Evolutionary conservation across 257 asterid species (phyloP).

Genomic region (Vinca minor): DNA sequence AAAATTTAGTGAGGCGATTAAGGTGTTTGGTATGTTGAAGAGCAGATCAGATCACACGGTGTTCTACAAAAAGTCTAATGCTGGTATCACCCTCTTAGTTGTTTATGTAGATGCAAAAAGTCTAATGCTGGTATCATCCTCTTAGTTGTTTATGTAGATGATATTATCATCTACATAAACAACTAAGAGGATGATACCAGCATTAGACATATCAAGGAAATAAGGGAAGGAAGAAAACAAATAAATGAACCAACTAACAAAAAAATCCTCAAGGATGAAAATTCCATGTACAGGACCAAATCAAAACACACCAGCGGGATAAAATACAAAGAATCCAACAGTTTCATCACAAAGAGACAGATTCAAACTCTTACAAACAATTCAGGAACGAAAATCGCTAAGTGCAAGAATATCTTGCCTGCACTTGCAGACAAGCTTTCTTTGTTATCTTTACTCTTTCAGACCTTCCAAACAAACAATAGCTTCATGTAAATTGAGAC

Average conservation of each 20-base stretch:
- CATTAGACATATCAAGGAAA: no score
- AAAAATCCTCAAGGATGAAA: not conserved
- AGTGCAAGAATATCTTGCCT: not conserved
- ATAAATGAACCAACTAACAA: not conserved
- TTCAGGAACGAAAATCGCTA: not conserved
- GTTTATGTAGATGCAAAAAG: no score
- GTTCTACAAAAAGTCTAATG: no score
- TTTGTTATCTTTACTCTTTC: not conserved
- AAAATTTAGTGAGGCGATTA: no score
- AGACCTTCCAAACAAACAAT: not conserved
- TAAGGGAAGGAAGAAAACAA: not conserved
- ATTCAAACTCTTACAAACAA: conserved; percentile 1
- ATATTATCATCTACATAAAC: no score
- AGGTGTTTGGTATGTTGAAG: no score
- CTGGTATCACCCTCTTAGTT: no score
- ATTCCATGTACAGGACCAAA: not conserved
- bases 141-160: no score
- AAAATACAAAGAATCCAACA: not conserved
- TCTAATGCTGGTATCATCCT: no score
- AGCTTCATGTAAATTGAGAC: not conserved
- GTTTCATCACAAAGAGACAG: not conserved
- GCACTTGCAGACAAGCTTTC: not conserved
- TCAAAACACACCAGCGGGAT: not conserved
- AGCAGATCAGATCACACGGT: no score
- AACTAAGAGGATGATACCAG: no score